These are phyloP conservation scores for Tulasnella sp. DNA, from an alignment of 768 basidiomycete species.

Conservation along the genomic window DNA sequence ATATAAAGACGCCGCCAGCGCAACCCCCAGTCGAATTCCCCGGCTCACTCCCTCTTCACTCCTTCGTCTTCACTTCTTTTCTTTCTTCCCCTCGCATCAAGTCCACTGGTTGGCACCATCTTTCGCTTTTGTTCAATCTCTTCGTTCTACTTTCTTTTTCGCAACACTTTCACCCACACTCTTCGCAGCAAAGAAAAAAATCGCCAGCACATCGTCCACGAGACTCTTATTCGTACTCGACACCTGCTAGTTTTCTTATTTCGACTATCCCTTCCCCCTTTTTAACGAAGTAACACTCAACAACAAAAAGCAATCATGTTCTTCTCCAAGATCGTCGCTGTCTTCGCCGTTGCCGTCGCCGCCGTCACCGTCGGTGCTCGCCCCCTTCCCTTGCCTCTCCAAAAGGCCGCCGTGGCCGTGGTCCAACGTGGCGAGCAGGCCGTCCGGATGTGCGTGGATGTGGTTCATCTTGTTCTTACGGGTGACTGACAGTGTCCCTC, in stretches of 20 bases:
- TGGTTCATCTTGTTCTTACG: background rate
- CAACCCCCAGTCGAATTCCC: background rate
- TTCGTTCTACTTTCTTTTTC: background rate
- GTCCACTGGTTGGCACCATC: background rate
- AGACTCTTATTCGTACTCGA: background rate
- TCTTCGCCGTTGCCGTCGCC: conserved; percentile 10
- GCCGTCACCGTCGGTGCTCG: conserved; percentile 10
- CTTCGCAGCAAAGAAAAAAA: background rate
- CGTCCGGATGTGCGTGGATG: background rate
- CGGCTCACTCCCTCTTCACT: background rate
- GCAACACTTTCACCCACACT: background rate
- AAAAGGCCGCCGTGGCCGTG: background rate
- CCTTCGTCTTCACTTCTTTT: background rate
- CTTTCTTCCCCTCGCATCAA: conserved; percentile 8
- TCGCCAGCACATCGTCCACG: background rate
- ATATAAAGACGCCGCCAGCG: conserved; percentile 13
- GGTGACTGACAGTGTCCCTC: background rate
- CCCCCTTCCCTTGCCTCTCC: conserved; percentile 19
- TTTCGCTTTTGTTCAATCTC: background rate
- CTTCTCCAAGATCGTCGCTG: conserved; percentile 16
- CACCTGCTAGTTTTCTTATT: background rate
- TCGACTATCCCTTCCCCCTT: background rate
- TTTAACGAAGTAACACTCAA: background rate
- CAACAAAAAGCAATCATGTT: conserved; percentile 3
- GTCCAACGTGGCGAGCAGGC: background rate